phyloP scores from a whole-genome alignment of 345 rosid species.

The Xanthoceras sorbifolium region DNA sequence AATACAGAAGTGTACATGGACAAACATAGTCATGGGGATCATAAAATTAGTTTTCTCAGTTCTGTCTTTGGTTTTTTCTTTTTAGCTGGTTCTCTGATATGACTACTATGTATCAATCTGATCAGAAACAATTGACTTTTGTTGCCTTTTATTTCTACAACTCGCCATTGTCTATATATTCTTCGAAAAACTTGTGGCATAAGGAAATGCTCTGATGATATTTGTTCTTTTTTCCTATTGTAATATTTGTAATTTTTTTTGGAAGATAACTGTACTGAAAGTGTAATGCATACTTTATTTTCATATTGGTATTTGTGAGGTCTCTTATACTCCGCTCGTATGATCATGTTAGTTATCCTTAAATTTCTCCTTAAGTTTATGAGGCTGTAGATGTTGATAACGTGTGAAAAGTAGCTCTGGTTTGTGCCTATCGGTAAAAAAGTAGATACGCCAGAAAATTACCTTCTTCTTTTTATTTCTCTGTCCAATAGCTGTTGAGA shows the following conservation, averaged over 20 bases:
- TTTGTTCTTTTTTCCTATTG: background rate
- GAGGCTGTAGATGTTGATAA: background rate
- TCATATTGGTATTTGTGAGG: background rate
- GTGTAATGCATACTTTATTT: background rate
- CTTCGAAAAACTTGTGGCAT: no score
- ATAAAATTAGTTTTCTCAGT: background rate
- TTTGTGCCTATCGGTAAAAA: background rate
- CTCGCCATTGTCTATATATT: no score
- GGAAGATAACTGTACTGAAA: background rate
- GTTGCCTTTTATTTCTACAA: background rate
- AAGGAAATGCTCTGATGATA: no score
- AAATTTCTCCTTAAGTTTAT: background rate
- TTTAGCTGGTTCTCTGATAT: background rate
- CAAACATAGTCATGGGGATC: background rate
- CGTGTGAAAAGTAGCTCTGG: background rate
- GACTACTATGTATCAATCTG: background rate
- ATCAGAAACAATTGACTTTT: background rate
- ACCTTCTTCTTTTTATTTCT: background rate
- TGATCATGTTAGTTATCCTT: background rate
- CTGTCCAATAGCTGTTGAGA: background rate
- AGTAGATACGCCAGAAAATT: background rate
- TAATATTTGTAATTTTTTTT: background rate
- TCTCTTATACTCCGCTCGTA: background rate
- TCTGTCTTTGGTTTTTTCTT: background rate
- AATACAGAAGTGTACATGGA: background rate